Evolutionary conservation across 768 basidiomycete species (phyloP), one percentile per base, ranked within the genome.

Genomic region (Coprinellus micaceus): DNA sequence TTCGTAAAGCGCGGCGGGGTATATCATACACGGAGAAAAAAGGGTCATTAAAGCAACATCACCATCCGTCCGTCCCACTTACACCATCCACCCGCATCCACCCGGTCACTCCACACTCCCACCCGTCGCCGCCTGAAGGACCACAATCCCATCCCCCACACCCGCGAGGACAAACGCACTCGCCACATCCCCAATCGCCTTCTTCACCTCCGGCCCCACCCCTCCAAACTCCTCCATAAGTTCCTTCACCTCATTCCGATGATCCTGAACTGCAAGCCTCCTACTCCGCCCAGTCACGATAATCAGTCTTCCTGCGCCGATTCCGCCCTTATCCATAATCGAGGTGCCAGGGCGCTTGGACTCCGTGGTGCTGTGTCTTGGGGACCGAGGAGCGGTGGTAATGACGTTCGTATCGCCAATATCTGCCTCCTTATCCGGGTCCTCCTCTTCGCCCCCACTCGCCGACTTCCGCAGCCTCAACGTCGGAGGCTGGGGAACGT

Each of bases 151-250:
- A 41, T 77, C 74, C 33, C 80, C 80, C 50, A 76, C 74, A 1
- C 81, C 82, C 5, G 83, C 76, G 2, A 86, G 74, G 12, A 94
- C 82, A 66, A 95, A 82, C 44, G 86, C 86, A 39, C 86, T 82
- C 2, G 84, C 90, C 17, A 91, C 86, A 67, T 95, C 91, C 2
- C 95, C 95, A 24, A 96, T 77, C 21, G 94, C 93, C 73, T 89
- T 88, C 67, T 79, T 77, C 57, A 94, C 82, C 65, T 91, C 89
- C 3, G 75, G 64, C 0, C 81, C 79, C 3, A 87, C 75, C 26
- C 64, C 62, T 3, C 78, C 82, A 60, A 85, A 76, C 60, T 83
- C 79, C 41, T 76, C 73, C 60, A 82, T 83, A 54, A 94, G 69
- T 72, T 97, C 94, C n/a, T 64, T 70, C 4, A 62, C 19, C 39